A percentile compares a stretch with the other conserved stretches of the same genome.
Conservation (phyloP, 1,139 yeast species). For the Magnusiomyces clavatus region DNA sequence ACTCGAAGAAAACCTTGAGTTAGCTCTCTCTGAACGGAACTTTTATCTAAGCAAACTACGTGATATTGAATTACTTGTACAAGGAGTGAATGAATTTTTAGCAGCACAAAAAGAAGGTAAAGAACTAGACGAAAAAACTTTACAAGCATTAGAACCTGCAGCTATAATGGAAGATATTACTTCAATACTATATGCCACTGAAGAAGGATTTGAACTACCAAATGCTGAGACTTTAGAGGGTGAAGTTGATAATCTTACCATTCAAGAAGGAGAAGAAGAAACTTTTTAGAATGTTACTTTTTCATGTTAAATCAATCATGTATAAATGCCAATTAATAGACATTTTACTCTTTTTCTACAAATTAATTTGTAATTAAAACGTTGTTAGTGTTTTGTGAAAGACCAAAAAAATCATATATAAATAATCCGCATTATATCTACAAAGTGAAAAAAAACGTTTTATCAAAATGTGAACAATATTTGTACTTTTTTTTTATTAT, state of each 20-base stretch:
- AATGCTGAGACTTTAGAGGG: conserved; percentile 1
- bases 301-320: background rate
- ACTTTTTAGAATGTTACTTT: conserved; percentile 3
- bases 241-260: conserved; percentile 5
- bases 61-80: conserved; percentile 76
- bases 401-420: background rate
- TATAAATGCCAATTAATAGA: background rate
- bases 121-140: conserved; percentile 15
- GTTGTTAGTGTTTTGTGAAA: background rate
- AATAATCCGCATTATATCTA: background rate
- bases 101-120: conserved; percentile 32
- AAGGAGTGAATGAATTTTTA: conserved; percentile 49
- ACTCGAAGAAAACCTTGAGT: conserved; percentile 37
- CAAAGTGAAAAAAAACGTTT: background rate
- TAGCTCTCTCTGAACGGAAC: conserved; percentile 58
- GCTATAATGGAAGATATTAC: conserved; percentile 56
- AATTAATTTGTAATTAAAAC: background rate
- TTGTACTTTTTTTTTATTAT: background rate
- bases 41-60: conserved; percentile 85
- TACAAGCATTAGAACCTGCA: conserved; percentile 22
- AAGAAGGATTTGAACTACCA: conserved; percentile 53
- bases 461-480: background rate
- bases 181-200: conserved; percentile 69
- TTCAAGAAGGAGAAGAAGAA: conserved; percentile 10
- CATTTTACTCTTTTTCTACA: background rate